A percentile compares a stretch with the other conserved stretches of the same genome.
These are phyloP conservation scores for Aspergillus carbonarius DNA, from an alignment of 2,329 filamentous ascomycete genomes.

Conservation along the genomic window DNA sequence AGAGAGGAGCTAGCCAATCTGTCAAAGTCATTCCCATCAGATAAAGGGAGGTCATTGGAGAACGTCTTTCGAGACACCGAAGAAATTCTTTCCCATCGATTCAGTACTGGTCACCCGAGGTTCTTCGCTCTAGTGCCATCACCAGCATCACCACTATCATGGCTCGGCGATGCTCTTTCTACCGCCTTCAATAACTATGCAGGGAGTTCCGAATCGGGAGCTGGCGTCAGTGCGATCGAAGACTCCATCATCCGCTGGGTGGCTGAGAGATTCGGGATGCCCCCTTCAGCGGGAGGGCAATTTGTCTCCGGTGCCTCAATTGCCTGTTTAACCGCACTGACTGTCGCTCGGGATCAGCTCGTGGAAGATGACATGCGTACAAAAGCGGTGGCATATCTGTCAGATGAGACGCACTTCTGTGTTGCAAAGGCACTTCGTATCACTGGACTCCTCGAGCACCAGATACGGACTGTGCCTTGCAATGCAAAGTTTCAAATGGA, in stretches of 20 bases:
- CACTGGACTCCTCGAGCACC: conserved; percentile 15
- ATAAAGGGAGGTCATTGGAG: not conserved
- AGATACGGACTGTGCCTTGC: conserved; percentile 13
- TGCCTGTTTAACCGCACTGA: conserved; percentile 22
- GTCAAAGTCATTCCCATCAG: not conserved
- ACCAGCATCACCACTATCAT: conserved; percentile 5
- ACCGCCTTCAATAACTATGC: conserved; percentile 1
- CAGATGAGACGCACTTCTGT: conserved; percentile 19
- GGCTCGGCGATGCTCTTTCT: conserved; percentile 7
- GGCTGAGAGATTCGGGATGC: conserved; percentile 14
- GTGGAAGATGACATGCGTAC: conserved; percentile 3
- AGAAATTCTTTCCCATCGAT: conserved; percentile 1
- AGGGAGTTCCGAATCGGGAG: conserved; percentile 7
- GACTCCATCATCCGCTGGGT: conserved; percentile 17
- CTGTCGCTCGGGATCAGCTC: conserved; percentile 18
- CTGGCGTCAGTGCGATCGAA: conserved; percentile 14
- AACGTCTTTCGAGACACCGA: not conserved
- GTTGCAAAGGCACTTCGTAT: conserved; percentile 15
- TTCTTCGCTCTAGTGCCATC: conserved; percentile 16
- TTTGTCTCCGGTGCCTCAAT: conserved; percentile 24
- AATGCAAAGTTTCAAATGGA: conserved; percentile 17
- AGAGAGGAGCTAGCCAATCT: not conserved
- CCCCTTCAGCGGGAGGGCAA: conserved; percentile 15
- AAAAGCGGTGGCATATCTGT: conserved; percentile 15
- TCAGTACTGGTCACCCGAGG: conserved; percentile 1